A percentile compares a stretch with the other conserved stretches of the same genome.
Conservation (phyloP, 1,284 basidiomycete genomes). For the Athelia sp. region DNA sequence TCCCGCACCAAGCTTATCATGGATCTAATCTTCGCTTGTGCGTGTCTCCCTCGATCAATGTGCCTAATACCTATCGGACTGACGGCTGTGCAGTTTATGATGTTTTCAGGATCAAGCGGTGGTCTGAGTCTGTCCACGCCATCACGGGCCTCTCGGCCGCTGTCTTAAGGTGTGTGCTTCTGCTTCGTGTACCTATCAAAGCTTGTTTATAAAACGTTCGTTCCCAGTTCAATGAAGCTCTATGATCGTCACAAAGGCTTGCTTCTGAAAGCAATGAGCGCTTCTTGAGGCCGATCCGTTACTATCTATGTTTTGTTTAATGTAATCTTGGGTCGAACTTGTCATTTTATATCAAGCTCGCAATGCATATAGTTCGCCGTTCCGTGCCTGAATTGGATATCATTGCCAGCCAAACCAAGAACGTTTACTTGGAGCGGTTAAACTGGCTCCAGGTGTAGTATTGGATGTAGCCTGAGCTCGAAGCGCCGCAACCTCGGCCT, state of each 20-base stretch:
- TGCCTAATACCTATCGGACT: slow-evolving; percentile 2
- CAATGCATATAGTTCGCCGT: not conserved
- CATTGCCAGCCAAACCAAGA: not conserved
- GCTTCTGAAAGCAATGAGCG: slow-evolving; percentile 44
- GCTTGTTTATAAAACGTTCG: not conserved
- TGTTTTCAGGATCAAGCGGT: slow-evolving; percentile 53
- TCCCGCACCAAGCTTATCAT: slow-evolving; percentile 66
- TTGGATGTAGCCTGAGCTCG: slow-evolving; percentile 8
- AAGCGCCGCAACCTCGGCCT: slow-evolving; percentile 51
- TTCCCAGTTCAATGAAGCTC: slow-evolving; percentile 56
- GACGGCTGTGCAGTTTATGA: slow-evolving; percentile 42
- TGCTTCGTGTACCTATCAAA: not conserved
- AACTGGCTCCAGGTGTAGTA: not conserved
- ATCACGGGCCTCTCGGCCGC: slow-evolving; percentile 64
- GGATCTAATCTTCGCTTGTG: slow-evolving; percentile 82
- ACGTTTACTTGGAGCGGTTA: not conserved
- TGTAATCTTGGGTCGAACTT: not conserved
- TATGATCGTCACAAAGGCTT: slow-evolving; percentile 62
- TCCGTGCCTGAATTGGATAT: not conserved
- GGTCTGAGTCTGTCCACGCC: slow-evolving; percentile 56
- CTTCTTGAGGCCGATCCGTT: not conserved
- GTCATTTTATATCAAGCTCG: not conserved
- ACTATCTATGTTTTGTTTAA: not conserved
- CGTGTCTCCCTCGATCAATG: slow-evolving; percentile 28
- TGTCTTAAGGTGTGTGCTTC: slow-evolving; percentile 54